These are phyloP conservation scores for Verticillium nubilum DNA, from an alignment of 2,329 filamentous ascomycete species.

Conservation along the genomic window DNA sequence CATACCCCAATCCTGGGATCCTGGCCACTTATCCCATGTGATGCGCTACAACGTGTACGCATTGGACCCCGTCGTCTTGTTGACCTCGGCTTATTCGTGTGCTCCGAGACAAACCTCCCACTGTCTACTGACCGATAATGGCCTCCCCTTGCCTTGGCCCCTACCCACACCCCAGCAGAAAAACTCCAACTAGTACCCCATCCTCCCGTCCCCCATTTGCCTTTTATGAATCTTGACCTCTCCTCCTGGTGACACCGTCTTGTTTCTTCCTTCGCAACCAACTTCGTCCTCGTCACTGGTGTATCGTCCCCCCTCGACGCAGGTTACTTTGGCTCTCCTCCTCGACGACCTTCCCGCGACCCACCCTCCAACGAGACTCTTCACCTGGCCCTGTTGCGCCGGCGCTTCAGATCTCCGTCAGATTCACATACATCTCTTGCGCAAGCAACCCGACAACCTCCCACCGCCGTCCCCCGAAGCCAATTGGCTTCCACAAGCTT, in stretches of 20 bases:
- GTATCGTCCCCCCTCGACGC: background rate
- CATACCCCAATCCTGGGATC: background rate
- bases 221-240: background rate
- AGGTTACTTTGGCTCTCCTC: background rate
- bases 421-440: background rate
- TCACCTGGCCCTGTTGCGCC: background rate
- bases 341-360: background rate
- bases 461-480: constrained; percentile 4
- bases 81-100: background rate
- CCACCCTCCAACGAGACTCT: background rate
- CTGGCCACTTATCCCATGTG: background rate
- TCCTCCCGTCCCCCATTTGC: background rate
- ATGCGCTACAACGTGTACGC: background rate
- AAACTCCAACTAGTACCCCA: background rate
- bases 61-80: background rate
- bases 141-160: background rate
- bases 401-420: background rate
- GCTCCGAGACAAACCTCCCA: background rate
- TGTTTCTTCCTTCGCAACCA: background rate
- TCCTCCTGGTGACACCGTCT: background rate
- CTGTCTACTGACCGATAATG: background rate
- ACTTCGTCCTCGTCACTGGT: background rate
- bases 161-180: background rate
- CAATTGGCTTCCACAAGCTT: constrained; percentile 3
- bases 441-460: background rate